Base-by-base conservation (phyloP, 1,284 basidiomycete genomes). In the Polyporus tsugae region DNA sequence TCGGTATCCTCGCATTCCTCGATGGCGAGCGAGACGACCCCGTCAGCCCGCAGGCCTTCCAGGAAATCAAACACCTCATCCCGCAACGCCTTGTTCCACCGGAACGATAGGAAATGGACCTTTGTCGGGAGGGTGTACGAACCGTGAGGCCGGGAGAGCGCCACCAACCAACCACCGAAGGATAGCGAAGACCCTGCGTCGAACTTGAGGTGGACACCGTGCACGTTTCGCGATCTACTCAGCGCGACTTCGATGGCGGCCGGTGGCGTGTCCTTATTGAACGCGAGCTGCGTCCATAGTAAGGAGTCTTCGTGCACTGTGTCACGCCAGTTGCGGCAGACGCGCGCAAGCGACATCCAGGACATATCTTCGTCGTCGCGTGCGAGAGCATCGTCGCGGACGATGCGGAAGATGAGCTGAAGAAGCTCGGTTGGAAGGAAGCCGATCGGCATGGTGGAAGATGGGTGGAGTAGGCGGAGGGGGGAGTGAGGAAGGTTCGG, bases 241-340 rank as follows among this genome's bases (percentile, higher is more conserved):
- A 58, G 35, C 5, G 36, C 55, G 35, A 4, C 36, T 36, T 36
- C 10, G n/a, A 58, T n/a, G n/a, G 15, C 19, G 15, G 9, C 9
- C 4, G 22, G 13, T 10, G 35, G 19, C 4, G 55, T 22, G 9
- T 22, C 4, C 10, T 13, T 6, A 3, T n/a, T 33, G 36, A 58
- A 58, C 19, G 33, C 33, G 6, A 58, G 55, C 10, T 39, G n/a
- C 7, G 59, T 60, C 59, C 59, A 60, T 9, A 60, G 38, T 13
- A 42, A 33, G 59, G 59, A 39, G 39, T 41, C 25, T 17, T 29
- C 41, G 6, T 29, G 17, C n/a, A 60, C n/a, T 39, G 33, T 19
- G 6, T 44, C 22, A 13, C 59, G 22, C 59, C 59, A 60, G 22
- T 19, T 5, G 22, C 17, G 25, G 29, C 59, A 29, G 59, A 60